Conservation (phyloP, 2,329 filamentous ascomycete species). For the Whalleya microplaca region DNA sequence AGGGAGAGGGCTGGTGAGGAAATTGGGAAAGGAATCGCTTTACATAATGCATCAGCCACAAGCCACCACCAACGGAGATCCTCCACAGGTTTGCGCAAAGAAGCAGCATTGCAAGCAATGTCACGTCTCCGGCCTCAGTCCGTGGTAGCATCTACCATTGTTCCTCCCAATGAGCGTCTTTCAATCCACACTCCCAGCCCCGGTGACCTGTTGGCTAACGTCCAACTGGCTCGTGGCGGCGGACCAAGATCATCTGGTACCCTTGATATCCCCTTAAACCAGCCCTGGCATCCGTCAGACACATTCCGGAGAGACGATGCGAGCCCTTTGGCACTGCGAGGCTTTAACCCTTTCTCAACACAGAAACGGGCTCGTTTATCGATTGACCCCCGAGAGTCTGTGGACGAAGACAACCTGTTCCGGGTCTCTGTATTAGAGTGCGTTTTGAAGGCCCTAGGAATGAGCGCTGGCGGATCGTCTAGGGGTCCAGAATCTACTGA, state of each 20-base stretch:
- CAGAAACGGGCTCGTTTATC: conserved; percentile 53
- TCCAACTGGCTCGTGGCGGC: conserved; percentile 68
- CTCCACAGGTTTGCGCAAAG: conserved; percentile 75
- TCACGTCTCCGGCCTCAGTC: conserved; percentile 51
- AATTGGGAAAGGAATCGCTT: conserved; percentile 86
- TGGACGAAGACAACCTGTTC: conserved; percentile 89
- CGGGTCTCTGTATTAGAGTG: conserved; percentile 89
- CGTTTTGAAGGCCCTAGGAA: conserved; percentile 90
- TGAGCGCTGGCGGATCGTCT: conserved; percentile 70
- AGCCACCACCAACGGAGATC: conserved; percentile 68
- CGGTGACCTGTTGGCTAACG: conserved; percentile 80
- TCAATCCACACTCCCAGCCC: conserved; percentile 61
- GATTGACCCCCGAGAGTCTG: conserved; percentile 74
- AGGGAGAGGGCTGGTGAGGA: conserved; percentile 80
- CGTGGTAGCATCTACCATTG: conserved; percentile 45
- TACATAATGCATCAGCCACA: conserved; percentile 76
- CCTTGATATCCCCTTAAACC: conserved; percentile 32
- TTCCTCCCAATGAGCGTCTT: conserved; percentile 45
- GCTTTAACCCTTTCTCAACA: conserved; percentile 61
- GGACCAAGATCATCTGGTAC: conserved; percentile 47
- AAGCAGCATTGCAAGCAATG: conserved; percentile 73
- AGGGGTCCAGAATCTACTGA: conserved; percentile 77
- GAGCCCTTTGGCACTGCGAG: conserved; percentile 54
- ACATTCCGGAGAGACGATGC: conserved; percentile 41
- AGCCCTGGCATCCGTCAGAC: conserved; percentile 35